Conservation (phyloP, 495 filamentous ascomycete species). For the Chaetomium cochliodes region DNA sequence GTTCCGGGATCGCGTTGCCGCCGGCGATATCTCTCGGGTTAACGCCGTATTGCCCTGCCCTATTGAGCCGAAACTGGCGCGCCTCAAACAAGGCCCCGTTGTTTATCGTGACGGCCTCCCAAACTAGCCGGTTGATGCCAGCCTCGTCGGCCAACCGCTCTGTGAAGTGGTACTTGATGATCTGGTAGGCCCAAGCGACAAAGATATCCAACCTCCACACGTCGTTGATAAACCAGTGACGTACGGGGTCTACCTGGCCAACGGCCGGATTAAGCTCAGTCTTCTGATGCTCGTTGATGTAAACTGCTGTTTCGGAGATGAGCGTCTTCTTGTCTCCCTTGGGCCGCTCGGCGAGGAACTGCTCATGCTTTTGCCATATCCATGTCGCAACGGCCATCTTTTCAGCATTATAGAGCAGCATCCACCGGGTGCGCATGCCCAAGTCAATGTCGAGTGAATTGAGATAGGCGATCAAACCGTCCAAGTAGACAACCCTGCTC, state of each 20-base stretch:
- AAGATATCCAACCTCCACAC: constrained; percentile 70
- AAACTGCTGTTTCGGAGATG: constrained; percentile 65
- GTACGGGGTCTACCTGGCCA: constrained; percentile 67
- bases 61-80: constrained; percentile 67
- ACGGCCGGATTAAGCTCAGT: constrained; percentile 55
- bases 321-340: constrained; percentile 54
- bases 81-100: constrained; percentile 68
- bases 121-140: constrained; percentile 53
- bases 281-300: constrained; percentile 68
- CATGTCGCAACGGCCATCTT: constrained; percentile 80
- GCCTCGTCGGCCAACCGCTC: constrained; percentile 50
- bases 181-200: constrained; percentile 70
- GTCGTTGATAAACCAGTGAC: constrained; percentile 80
- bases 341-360: constrained; percentile 47
- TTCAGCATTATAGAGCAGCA: constrained; percentile 83
- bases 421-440: constrained; percentile 67
- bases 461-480: constrained; percentile 68
- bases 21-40: constrained; percentile 59
- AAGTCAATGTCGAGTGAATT: constrained; percentile 54
- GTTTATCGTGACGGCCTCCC: constrained; percentile 78
- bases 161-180: constrained; percentile 65
- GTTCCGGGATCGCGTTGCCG: constrained; percentile 68
- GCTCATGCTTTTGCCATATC: constrained; percentile 76
- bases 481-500: constrained; percentile 64
- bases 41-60: constrained; percentile 69